These are phyloP conservation scores for Phellinidium pouzarii DNA, from an alignment of 1,284 basidiomycete species.

Conservation along the genomic window DNA sequence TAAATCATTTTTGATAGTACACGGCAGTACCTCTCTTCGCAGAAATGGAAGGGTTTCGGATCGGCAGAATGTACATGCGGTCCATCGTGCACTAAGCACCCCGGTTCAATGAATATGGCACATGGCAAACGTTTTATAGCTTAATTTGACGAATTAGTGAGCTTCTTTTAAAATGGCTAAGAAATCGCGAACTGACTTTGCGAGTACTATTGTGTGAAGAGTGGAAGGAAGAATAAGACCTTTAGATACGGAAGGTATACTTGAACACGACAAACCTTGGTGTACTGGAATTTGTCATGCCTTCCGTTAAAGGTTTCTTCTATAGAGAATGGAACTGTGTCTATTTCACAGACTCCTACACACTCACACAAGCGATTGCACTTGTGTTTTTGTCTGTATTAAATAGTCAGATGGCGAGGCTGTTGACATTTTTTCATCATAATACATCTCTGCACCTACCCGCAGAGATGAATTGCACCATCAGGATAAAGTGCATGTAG, in stretches of 20 bases:
- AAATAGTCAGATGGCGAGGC: too few species aligned
- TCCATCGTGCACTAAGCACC: conserved; percentile 36
- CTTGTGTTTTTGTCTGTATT: conserved; percentile 42
- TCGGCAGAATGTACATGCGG: conserved; percentile 43
- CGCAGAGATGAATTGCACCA: conserved; percentile 54
- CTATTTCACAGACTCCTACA: conserved; percentile 49
- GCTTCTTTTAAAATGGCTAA: not conserved
- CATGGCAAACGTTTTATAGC: conserved; percentile 43
- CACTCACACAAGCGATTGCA: conserved; percentile 39
- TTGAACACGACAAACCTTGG: conserved; percentile 40
- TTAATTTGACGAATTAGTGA: conserved; percentile 21
- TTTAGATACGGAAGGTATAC: not conserved
- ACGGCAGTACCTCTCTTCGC: conserved; percentile 41
- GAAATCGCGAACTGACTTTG: conserved; percentile 2
- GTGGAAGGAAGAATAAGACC: not conserved
- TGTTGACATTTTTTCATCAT: too few species aligned
- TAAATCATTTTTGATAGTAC: not conserved
- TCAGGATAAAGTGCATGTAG: conserved; percentile 40
- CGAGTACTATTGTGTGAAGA: conserved; percentile 25
- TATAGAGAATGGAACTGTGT: conserved; percentile 48
- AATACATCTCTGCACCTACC: conserved; percentile 38
- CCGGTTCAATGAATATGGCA: conserved; percentile 38
- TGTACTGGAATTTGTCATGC: conserved; percentile 43
- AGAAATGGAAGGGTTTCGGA: conserved; percentile 39
- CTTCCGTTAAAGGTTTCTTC: conserved; percentile 47